Evolutionary conservation across 345 rosid genomes (phyloP).

Genomic region (Pugionium cornutum): DNA sequence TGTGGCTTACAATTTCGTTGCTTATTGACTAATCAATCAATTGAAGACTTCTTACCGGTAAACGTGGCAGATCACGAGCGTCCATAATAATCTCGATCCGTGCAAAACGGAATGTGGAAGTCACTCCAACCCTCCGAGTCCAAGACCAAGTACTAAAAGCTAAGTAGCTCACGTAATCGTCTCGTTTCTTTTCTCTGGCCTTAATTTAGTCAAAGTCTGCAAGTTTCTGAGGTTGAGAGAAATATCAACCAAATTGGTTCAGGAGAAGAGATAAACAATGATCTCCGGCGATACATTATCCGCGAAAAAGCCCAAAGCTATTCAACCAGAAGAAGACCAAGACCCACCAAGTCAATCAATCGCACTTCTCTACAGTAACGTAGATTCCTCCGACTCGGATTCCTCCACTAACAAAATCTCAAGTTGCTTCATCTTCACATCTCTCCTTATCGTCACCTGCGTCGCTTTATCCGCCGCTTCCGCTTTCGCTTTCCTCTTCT

Average conservation of each 20-base stretch:
- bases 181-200: neutral
- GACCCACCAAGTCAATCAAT: constrained; percentile 52
- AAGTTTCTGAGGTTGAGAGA: constrained; percentile 21
- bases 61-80: constrained; percentile 32
- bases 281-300: constrained; percentile 35
- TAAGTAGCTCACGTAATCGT: neutral
- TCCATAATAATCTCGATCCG: constrained; percentile 29
- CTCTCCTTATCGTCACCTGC: constrained; percentile 59
- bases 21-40: neutral
- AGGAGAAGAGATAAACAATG: constrained; percentile 21
- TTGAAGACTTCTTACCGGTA: neutral
- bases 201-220: constrained; percentile 3
- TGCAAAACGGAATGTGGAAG: constrained; percentile 27
- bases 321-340: constrained; percentile 45
- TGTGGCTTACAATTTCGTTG: no score
- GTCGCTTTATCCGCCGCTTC: constrained; percentile 70
- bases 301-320: constrained; percentile 42
- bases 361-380: constrained; percentile 59
- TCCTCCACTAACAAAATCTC: constrained; percentile 31
- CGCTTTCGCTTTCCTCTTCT: constrained; percentile 71
- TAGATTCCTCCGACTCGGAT: constrained; percentile 41
- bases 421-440: constrained; percentile 50
- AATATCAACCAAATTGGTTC: neutral
- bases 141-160: constrained; percentile 1
- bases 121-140: constrained; percentile 27